Base-by-base conservation (phyloP, 2,329 filamentous ascomycete genomes). In the Colletotrichum nymphaeae region DNA sequence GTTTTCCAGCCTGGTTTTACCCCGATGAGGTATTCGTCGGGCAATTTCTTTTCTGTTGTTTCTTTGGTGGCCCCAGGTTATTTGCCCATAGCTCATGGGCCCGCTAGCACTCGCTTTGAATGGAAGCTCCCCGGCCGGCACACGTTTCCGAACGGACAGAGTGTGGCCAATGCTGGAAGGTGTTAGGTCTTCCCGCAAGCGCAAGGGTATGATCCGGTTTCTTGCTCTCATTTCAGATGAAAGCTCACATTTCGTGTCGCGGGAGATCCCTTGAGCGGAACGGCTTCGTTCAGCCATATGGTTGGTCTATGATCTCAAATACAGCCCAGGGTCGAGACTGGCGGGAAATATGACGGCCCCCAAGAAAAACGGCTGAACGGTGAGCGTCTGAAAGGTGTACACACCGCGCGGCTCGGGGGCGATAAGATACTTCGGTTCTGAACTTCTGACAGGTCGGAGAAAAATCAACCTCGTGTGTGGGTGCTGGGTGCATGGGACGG, bases 61-160 rank as follows among this genome's bases (percentile, higher is more conserved):
- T 56, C 19, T 56, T 22, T 49, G 35, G 70, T 11, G 42, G 53
- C 35, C 12, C 49, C 8, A 46, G 32, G 55, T 32, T 56, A 73
- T 46, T 60, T 57, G 32, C 46, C 28, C 55, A 30, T n/a, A 26
- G 70, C 46, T 24, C 55, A 30, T 14, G 46, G 70, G 26, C 60
- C 70, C 67, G 67, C 70, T 55, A 58, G 62, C 60, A 55, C 35
- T 62, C 49, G 58, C 67, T 70, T 65, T 65, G 60, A 73, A 70
- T 46, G 60, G 70, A 70, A 64, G 30, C 65, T 67, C 24, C 22
- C 28, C 42, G 42, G 42, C 42, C 67, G 67, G 59, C 66, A 28
- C 28, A 52, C 30, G n/a, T 37, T 52, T 49, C 59, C 59, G 53
- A 60, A 16, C 62, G 28, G 49, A 35, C 35, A 56, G 5, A 28